phyloP scores from a whole-genome alignment of 2,329 filamentous ascomycete genomes.

The Neonectria magnoliae region DNA sequence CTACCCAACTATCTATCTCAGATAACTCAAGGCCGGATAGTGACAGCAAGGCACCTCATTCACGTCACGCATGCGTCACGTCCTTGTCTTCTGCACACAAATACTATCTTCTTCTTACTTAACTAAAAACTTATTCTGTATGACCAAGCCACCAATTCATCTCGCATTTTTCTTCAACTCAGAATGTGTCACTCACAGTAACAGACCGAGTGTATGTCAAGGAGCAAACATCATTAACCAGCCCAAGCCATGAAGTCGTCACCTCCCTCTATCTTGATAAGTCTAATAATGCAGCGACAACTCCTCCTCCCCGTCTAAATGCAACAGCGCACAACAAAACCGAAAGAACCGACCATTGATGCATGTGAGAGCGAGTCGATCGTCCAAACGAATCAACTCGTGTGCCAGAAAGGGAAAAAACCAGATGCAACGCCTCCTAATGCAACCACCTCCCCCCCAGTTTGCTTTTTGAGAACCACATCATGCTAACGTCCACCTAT shows the following conservation, averaged over 20 bases:
- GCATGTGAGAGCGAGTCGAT: constrained; percentile 39
- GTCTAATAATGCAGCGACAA: constrained; percentile 53
- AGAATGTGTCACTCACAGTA: constrained; percentile 27
- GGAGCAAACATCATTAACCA: constrained; percentile 48
- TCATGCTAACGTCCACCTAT: constrained; percentile 44
- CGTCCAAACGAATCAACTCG: constrained; percentile 31
- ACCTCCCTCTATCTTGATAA: constrained; percentile 51
- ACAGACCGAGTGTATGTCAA: constrained; percentile 20
- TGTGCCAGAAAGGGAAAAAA: constrained; percentile 41
- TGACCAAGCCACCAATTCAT: constrained; percentile 10
- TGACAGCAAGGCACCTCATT: not conserved
- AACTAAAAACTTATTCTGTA: not conserved
- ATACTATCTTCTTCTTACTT: constrained; percentile 7
- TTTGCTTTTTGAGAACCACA: constrained; percentile 46
- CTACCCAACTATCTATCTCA: too few species aligned
- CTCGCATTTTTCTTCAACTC: constrained; percentile 19
- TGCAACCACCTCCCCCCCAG: constrained; percentile 48
- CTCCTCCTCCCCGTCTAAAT: constrained; percentile 51
- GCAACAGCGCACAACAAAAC: constrained; percentile 47
- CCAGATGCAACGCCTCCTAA: constrained; percentile 51
- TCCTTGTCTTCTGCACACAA: not conserved
- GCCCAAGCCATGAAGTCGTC: constrained; percentile 49
- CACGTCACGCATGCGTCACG: not conserved
- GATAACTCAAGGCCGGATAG: too few species aligned
- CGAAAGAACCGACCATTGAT: constrained; percentile 45